Conservation (phyloP, 202 grass and related monocot species). For the Setaria viridis region DNA sequence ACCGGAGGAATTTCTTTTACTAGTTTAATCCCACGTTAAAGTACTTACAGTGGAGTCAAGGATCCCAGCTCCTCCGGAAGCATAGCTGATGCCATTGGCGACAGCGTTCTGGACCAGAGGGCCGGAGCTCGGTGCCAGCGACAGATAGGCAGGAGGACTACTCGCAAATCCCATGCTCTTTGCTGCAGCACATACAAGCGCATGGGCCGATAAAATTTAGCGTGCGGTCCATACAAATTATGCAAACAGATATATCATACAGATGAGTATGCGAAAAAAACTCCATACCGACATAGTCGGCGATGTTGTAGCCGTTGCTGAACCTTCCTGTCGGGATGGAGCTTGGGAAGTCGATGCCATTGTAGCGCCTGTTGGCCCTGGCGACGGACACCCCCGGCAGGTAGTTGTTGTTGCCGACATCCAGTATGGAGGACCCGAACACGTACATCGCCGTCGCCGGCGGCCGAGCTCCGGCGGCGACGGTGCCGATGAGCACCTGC, state of each 20-base stretch:
- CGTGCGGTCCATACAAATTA: too few relatives aligned
- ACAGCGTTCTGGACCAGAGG: not conserved
- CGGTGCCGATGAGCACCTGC: not conserved
- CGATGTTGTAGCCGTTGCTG: slow-evolving; percentile 33
- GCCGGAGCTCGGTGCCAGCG: not conserved
- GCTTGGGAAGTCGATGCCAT: slow-evolving; percentile 24
- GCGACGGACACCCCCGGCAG: not conserved
- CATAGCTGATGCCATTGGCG: not conserved
- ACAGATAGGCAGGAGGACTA: slow-evolving; percentile 7
- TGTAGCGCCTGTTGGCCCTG: slow-evolving; percentile 5
- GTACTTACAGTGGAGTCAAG: slow-evolving; percentile 14
- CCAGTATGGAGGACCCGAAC: slow-evolving; percentile 10
- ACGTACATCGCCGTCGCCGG: slow-evolving; percentile 24
- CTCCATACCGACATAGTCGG: slow-evolving; percentile 1
- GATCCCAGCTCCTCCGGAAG: slow-evolving; percentile 29
- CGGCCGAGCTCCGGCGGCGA: not conserved
- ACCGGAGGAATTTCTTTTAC: too few relatives aligned
- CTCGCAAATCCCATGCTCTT: not conserved
- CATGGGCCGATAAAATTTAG: not conserved
- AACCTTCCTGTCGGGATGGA: slow-evolving; percentile 19
- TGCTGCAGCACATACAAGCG: not conserved
- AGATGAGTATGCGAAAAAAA: too few relatives aligned
- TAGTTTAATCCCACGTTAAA: not conserved
- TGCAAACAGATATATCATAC: too few relatives aligned
- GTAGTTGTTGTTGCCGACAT: slow-evolving; percentile 35